Evolutionary conservation across 148 eudicot genomes (phyloP).

Genomic region (Amaranthus palmeri): DNA sequence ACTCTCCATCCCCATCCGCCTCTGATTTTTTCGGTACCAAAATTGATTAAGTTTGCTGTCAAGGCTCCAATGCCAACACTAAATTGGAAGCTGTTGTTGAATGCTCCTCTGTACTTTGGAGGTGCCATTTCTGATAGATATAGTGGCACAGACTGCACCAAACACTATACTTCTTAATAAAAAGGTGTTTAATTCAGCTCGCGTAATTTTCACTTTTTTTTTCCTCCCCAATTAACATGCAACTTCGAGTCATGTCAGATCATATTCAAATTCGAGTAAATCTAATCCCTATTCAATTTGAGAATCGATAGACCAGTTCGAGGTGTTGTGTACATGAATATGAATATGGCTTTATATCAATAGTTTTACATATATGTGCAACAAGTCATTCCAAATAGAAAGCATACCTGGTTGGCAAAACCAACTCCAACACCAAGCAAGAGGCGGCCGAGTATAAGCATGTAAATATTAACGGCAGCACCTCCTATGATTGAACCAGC

Average conservation of each 20-base stretch:
- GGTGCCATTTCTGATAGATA: constrained; percentile 77
- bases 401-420: constrained; percentile 48
- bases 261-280: too few species aligned
- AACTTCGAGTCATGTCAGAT: too few species aligned
- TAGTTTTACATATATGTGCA: too few species aligned
- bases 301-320: too few species aligned
- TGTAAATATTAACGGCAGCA: constrained; percentile 36
- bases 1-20: constrained; percentile 64
- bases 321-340: too few species aligned
- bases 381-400: too few species aligned
- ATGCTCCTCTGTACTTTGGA: constrained; percentile 48
- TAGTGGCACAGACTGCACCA: constrained; percentile 50
- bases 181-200: not conserved
- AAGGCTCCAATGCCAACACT: constrained; percentile 39
- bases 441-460: constrained; percentile 52
- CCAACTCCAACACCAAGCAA: constrained; percentile 58
- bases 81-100: constrained; percentile 55
- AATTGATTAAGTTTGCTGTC: constrained; percentile 37
- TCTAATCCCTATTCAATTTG: too few species aligned
- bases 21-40: constrained; percentile 34
- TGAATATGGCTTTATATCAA: too few species aligned
- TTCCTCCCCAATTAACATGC: too few species aligned
- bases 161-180: not conserved
- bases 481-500: constrained; percentile 44
- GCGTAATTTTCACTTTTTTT: too few species aligned